Conservation (phyloP, 805 yeast genomes). For the Ascoidea rubescens region DNA sequence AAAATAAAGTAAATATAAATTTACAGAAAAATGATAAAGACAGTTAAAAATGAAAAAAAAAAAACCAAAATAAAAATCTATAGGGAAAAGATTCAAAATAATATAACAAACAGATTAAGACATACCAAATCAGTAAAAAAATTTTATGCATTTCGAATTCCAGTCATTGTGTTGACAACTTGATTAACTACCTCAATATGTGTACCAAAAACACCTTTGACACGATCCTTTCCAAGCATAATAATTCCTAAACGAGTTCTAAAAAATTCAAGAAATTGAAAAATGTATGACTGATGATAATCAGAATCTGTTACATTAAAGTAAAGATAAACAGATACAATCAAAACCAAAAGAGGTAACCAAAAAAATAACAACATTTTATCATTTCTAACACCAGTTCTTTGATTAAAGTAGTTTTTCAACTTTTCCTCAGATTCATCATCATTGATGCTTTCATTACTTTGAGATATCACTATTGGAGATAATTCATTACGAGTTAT, state of each 20-base stretch:
- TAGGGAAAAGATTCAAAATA: neutral
- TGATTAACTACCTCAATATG: slow-evolving; percentile 27
- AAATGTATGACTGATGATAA: slow-evolving; percentile 17
- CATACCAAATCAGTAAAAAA: too few species aligned
- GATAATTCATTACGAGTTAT: neutral
- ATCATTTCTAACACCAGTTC: slow-evolving; percentile 46
- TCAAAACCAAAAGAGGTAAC: slow-evolving; percentile 61
- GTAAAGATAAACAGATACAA: slow-evolving; percentile 32
- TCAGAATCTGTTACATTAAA: slow-evolving; percentile 20
- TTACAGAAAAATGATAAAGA: neutral
- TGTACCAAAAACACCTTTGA: slow-evolving; percentile 26
- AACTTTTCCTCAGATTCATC: neutral
- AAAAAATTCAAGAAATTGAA: slow-evolving; percentile 22
- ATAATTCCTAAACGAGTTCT: slow-evolving; percentile 32
- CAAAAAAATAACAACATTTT: slow-evolving; percentile 81
- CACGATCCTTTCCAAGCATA: slow-evolving; percentile 38
- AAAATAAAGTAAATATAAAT: neutral
- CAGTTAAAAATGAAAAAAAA: neutral
- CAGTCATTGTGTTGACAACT: slow-evolving; percentile 18
- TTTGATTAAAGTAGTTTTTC: slow-evolving; percentile 13
- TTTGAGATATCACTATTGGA: slow-evolving; percentile 2
- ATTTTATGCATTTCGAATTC: slow-evolving; percentile 1
- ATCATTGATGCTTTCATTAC: slow-evolving; percentile 1
- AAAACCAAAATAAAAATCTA: neutral
- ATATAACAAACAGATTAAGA: too few species aligned